Evolutionary conservation across 2,329 filamentous ascomycete genomes (phyloP).

Genomic region (Pseudogymnoascus sp.): DNA sequence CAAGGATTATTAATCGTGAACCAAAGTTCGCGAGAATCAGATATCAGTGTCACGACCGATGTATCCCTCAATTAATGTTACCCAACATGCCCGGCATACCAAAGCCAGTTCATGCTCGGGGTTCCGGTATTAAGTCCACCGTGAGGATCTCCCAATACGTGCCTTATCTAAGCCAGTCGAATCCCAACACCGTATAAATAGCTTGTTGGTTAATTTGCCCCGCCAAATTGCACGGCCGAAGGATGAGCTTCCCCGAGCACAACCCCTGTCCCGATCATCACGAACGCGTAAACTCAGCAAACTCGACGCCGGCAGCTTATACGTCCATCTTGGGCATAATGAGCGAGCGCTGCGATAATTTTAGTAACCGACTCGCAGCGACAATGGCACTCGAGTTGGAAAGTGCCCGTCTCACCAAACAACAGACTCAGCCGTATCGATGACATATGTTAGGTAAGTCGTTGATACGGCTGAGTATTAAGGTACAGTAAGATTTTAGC

Average conservation of each 20-base stretch:
- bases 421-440: too few relatives aligned
- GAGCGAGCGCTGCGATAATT: background rate
- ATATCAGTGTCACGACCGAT: background rate
- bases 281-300: background rate
- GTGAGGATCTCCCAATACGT: background rate
- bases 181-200: background rate
- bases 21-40: background rate
- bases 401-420: background rate
- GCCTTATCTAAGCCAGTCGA: background rate
- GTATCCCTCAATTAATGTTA: background rate
- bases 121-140: background rate
- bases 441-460: background rate
- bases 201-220: background rate
- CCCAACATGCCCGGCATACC: background rate
- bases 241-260: background rate
- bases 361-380: background rate
- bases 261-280: background rate
- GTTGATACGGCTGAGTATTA: background rate
- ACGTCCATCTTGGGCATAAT: background rate
- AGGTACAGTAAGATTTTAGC: slow-evolving; percentile 5
- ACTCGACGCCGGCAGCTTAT: background rate
- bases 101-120: background rate
- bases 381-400: background rate
- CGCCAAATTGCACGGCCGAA: background rate
- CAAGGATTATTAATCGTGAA: background rate